Evolutionary conservation across 169 alveolate genomes (phyloP), one percentile per base, ranked within the genome.

Genomic region (Blepharisma undulans): DNA sequence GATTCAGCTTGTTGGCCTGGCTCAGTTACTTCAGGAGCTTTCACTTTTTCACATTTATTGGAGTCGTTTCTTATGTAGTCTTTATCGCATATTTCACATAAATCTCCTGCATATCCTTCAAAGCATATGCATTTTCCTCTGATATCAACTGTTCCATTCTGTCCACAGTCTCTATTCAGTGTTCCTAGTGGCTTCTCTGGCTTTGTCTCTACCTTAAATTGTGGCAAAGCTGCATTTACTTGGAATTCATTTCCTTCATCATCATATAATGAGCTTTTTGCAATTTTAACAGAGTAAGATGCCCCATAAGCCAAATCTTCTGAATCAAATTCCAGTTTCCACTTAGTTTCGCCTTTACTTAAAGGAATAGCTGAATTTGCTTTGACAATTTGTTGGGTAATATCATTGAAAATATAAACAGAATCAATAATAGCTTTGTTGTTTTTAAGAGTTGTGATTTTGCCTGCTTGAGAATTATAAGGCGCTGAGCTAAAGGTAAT

Each of bases 21-120:
- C 10, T 7, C 10, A 72, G 10, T 18, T 16, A 25, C 80, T 29
- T 25, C 29, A 22, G 29, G 80, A 2, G 33, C 80, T 25, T 72
- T 72, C 7, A 71, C 16, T 29, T 30, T 25, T 32, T 71, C 84
- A 72, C 91, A 86, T 21, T 86, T 22, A n/a, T 36, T 85, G 1
- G 16, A 0, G 5, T 72, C 80, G 10, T 72, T 72, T 29, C 34
- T 25, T 32, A 0, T n/a, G 81, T 84, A 84, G 16, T 30, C 87
- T 1, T 16, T 8, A 8, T 21, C 29, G n/a, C 89, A 84, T 8
- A 19, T 25, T 10, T 84, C 89, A 7, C 89, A 84, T 22, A n/a
- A 36, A n/a, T 48, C 78, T 22, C 89, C 89, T 3, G 89, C 60
- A 10, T 84, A 84, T 81, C 89, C 89, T 22, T 84, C 79, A 25